phyloP scores from a whole-genome alignment of 129 eudicot genomes.

The Flaveria sonorensis region DNA sequence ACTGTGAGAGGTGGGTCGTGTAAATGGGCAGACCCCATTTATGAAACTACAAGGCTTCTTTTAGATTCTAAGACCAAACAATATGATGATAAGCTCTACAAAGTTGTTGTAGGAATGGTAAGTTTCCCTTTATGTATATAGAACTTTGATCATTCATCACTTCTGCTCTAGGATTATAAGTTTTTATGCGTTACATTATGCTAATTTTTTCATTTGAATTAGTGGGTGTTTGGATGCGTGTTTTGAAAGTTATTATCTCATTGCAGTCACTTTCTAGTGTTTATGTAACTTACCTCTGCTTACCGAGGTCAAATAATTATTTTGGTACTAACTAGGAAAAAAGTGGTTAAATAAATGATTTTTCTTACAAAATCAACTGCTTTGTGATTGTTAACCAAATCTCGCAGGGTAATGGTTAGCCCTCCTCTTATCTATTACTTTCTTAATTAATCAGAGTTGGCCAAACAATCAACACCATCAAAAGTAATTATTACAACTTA shows the following conservation, averaged over 20 bases:
- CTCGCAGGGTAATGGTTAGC: background rate
- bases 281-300: background rate
- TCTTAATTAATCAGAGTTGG: background rate
- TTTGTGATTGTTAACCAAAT: background rate
- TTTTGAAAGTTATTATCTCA: background rate
- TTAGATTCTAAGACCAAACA: slow-evolving; percentile 74
- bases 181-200: background rate
- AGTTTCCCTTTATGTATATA: slow-evolving; percentile 8
- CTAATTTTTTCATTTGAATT: background rate
- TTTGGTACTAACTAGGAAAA: background rate
- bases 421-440: background rate
- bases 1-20: slow-evolving; percentile 89
- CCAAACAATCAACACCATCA: background rate
- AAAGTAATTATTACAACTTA: background rate
- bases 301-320: background rate
- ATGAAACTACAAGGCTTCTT: slow-evolving; percentile 95
- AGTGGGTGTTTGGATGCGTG: background rate
- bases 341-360: background rate
- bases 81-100: slow-evolving; percentile 88
- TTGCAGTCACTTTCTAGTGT: background rate
- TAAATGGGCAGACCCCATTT: slow-evolving; percentile 98
- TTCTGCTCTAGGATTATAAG: background rate
- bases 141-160: background rate
- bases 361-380: background rate
- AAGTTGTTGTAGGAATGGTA: slow-evolving; percentile 91